Base-by-base conservation (phyloP, 257 asterid species). In the Misopates orontium region DNA sequence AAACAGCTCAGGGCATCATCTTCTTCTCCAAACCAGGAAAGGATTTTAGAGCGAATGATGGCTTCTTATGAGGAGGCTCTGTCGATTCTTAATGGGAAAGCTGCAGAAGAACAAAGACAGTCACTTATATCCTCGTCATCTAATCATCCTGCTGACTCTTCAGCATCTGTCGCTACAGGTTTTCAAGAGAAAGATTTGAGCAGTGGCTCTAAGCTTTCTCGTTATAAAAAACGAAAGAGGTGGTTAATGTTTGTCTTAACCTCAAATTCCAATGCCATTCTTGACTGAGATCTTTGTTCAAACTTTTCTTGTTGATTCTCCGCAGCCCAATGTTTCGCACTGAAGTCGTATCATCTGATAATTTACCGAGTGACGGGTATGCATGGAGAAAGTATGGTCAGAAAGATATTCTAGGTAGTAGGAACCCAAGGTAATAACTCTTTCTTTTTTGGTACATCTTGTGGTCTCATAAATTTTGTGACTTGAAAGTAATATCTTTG, bases 21-120 rank as follows among this genome's bases (percentile, higher is more conserved):
- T 53, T 64, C 49, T 42, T 53, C 69, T 17, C 17, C 42, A 15
- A 18, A 69, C 14, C 56, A 69, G 20, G 72, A 70, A 44, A 21
- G 40, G 20, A 7, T 31, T 51, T 18, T 59, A 25, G 62, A 65
- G 19, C 70, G 40, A 44, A 70, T 75, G 65, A 13, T 65, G 72
- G 52, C 73, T 44, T 75, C 73, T 45, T 54, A 75, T 45, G 63
- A 36, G n/a, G 79, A 75, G 61, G 73, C 75, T 31, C 69, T 54
- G 0, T 65, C 10, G 18, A 70, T 70, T 60, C 79, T 70, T 45
- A 39, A 57, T 10, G 65, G 69, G 23, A 57, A 24, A 23, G 60
- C 56, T 75, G 18, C 73, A 52, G 50, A 53, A 41, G 72, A 36
- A 14, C 72, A 56, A 69, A n/a, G 36, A n/a, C 22, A 12, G 14